Evolutionary conservation across 108 stramenopile species (phyloP), one percentile per base, ranked within the genome.

Genomic region (Nitzschia sp.): DNA sequence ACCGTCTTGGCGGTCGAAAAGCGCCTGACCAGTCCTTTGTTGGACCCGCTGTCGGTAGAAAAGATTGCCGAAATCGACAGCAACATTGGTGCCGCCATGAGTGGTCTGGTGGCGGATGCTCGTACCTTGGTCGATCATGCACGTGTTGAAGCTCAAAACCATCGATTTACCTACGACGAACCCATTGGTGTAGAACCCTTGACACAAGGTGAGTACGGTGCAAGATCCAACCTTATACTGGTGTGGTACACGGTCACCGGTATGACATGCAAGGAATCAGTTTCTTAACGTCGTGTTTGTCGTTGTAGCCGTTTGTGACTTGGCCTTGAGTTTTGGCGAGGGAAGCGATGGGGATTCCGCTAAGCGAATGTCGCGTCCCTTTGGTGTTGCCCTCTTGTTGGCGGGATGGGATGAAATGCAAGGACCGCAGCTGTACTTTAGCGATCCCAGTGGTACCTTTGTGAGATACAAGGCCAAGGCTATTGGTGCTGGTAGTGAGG

Each of bases 381-480:
- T 99, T 72, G 99, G 99, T 56, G 99, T 99, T 0, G 98, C 99
- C 0, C 89, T 99, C 36, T 90, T 99, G 48, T 80, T 98, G 56
- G 99, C 97, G 0, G 99, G 99, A 34, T 89, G 82, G 47, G 98
- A 99, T 75, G 87, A 89, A 33, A 76, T 96, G 63, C 61, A 84
- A 30, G 99, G 99, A 13, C 89, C 97, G 34, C 97, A 97, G 73
- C 89, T 99, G 38, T 99, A 93, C 85, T 98, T 97, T 83, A 91
- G 92, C 52, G 99, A 99, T 75, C 99, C 99, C 3, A 84, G 84
- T 28, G 99, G 99, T 21, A 98, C 97, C 45, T 99, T 97, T 81
- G 93, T 96, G 29, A 81, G 91, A 75, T 99, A 97, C 88, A 98
- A 98, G 85, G 98, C 98, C 66, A 98, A 98, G 86, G 99, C 99